Percentiles rank a stretch among this genome's conserved stretches.
phyloP scores from a whole-genome alignment of 306 rosid genomes.

The Vicia sativa region DNA sequence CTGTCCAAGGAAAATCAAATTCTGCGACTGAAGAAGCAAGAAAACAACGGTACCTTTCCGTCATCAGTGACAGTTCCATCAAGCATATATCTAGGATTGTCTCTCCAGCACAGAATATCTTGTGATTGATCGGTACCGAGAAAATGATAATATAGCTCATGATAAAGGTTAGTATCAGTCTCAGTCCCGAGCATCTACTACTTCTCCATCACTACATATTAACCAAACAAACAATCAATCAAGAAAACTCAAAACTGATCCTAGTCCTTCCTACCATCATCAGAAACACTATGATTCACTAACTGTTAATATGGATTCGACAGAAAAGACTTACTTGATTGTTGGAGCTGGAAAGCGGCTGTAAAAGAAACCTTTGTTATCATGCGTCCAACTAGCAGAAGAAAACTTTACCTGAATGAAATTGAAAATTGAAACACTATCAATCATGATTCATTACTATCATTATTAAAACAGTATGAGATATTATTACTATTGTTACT shows the following conservation, averaged over 20 bases:
- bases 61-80: conserved; percentile 67
- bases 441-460: neutral
- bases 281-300: neutral
- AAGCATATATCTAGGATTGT: conserved; percentile 75
- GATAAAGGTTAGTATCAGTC: conserved; percentile 75
- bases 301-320: neutral
- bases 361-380: conserved; percentile 88
- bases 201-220: conserved; percentile 61
- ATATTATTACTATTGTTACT: conserved; percentile 36
- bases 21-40: no score
- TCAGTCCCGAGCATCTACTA: conserved; percentile 89
- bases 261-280: neutral
- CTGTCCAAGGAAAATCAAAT: conserved; percentile 29
- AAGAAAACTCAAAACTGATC: conserved; percentile 2
- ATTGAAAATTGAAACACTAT: neutral
- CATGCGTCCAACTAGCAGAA: conserved; percentile 80
- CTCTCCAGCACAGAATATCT: conserved; percentile 90
- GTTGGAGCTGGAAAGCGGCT: conserved; percentile 75
- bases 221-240: conserved; percentile 31
- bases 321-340: conserved; percentile 64
- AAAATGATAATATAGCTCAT: conserved; percentile 79
- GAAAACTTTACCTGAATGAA: conserved; percentile 91
- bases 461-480: neutral
- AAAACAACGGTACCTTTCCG: conserved; percentile 75
- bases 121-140: conserved; percentile 81